phyloP scores from a whole-genome alignment of 2,329 filamentous ascomycete species.

The Sarocladium strictum region DNA sequence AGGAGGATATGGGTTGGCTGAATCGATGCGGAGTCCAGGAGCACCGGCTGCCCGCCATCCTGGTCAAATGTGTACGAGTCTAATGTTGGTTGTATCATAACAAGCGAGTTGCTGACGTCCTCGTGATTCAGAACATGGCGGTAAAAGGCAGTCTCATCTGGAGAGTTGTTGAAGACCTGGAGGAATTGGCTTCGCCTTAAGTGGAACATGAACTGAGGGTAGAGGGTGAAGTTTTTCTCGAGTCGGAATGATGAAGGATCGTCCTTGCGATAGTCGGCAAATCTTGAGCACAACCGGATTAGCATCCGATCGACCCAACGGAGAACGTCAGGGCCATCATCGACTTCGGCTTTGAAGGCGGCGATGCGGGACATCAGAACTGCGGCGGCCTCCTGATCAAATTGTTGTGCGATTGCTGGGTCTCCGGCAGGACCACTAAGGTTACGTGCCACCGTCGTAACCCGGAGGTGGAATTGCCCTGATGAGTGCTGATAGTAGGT shows the following conservation, averaged over 20 bases:
- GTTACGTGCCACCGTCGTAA: constrained; percentile 88
- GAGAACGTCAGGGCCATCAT: constrained; percentile 96
- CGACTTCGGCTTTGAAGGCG: constrained; percentile 97
- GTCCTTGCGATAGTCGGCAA: constrained; percentile 97
- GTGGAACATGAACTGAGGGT: constrained; percentile 99
- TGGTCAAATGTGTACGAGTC: constrained; percentile 97
- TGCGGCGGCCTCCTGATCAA: constrained; percentile 95
- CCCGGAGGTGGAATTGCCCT: constrained; percentile 90
- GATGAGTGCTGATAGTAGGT: constrained; percentile 98
- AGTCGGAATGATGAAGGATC: constrained; percentile 94
- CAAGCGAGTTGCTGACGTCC: constrained; percentile 89
- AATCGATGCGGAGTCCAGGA: constrained; percentile 93
- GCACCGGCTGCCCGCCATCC: constrained; percentile 85
- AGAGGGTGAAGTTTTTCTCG: constrained; percentile 98
- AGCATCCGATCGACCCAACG: constrained; percentile 99
- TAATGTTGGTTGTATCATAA: constrained; percentile 98
- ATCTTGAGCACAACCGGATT: constrained; percentile 90
- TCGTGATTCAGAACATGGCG: constrained; percentile 95
- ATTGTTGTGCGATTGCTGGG: constrained; percentile 90
- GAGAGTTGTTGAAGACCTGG: constrained; percentile 99
- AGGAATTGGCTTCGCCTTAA: constrained; percentile 93
- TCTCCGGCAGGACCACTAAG: constrained; percentile 91
- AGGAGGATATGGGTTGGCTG: constrained; percentile 90
- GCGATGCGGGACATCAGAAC: constrained; percentile 99
- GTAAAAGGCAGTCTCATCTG: constrained; percentile 98